phyloP scores from a whole-genome alignment of 495 filamentous ascomycete species.

The Aspergillus panamensis region DNA sequence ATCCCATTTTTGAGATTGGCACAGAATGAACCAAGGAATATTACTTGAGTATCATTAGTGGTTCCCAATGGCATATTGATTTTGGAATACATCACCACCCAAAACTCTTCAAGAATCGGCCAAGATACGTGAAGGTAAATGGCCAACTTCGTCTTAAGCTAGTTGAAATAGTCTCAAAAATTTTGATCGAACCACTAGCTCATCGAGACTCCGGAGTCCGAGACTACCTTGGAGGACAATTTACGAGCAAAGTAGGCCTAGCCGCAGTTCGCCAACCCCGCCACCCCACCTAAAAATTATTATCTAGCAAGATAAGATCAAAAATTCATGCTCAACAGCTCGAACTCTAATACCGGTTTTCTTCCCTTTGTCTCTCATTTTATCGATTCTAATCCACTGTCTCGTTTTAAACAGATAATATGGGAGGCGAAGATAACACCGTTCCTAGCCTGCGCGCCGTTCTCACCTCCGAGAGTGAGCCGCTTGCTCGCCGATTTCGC shows the following conservation, averaged over 20 bases:
- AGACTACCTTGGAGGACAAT: background rate
- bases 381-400: constrained; percentile 3
- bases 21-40: too few species aligned
- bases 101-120: background rate
- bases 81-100: background rate
- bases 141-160: background rate
- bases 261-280: constrained; percentile 22
- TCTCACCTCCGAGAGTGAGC: constrained; percentile 71
- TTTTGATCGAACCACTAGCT: background rate
- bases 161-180: background rate
- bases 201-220: background rate
- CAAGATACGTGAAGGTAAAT: background rate
- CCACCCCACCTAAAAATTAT: constrained; percentile 36
- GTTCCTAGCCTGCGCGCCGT: constrained; percentile 66
- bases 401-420: constrained; percentile 13
- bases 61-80: too few species aligned
- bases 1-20: too few species aligned
- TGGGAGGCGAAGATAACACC: constrained; percentile 28
- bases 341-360: background rate
- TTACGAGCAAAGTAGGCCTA: constrained; percentile 18
- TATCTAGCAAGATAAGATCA: constrained; percentile 37
- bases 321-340: constrained; percentile 1
- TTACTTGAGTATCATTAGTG: too few species aligned
- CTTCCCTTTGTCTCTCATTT: background rate
- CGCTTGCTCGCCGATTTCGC: constrained; percentile 88